phyloP scores from a whole-genome alignment of 257 asterid genomes.

The Solanum lycopersicoides region DNA sequence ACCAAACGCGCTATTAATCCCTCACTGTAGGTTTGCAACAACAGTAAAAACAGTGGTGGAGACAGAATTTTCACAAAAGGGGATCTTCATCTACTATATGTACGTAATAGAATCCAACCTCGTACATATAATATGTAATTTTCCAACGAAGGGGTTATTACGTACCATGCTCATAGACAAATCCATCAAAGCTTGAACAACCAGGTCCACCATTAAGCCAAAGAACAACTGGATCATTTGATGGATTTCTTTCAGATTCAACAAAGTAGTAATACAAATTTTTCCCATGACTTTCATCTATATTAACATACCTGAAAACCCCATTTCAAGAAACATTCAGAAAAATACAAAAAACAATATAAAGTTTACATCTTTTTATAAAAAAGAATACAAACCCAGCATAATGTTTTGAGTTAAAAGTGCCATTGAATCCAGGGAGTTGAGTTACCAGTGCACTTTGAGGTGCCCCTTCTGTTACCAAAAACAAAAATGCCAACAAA shows the following conservation, averaged over 20 bases:
- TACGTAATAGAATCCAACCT: neutral
- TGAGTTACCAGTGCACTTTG: constrained; percentile 39
- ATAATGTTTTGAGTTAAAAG: constrained; percentile 73
- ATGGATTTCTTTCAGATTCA: constrained; percentile 66
- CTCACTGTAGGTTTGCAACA: neutral
- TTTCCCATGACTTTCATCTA: constrained; percentile 57
- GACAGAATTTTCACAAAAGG: neutral
- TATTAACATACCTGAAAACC: constrained; percentile 49
- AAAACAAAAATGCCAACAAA: constrained; percentile 2
- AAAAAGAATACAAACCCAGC: constrained; percentile 44
- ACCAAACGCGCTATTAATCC: neutral
- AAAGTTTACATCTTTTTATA: neutral
- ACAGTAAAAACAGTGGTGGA: neutral
- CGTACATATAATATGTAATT: neutral
- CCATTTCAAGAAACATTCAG: neutral
- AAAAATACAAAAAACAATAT: neutral
- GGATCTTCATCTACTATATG: neutral
- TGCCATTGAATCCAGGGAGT: constrained; percentile 72
- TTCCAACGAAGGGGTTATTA: neutral
- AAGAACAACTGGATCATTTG: constrained; percentile 74
- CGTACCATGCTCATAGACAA: constrained; percentile 77
- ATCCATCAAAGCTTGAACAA: constrained; percentile 97
- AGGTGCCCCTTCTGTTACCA: constrained; percentile 42
- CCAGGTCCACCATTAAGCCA: constrained; percentile 99
- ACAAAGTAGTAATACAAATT: constrained; percentile 80